These are phyloP conservation scores for Neocallimastix lanati DNA, from an alignment of 192 early-diverging fungal genomes.

Conservation along the genomic window DNA sequence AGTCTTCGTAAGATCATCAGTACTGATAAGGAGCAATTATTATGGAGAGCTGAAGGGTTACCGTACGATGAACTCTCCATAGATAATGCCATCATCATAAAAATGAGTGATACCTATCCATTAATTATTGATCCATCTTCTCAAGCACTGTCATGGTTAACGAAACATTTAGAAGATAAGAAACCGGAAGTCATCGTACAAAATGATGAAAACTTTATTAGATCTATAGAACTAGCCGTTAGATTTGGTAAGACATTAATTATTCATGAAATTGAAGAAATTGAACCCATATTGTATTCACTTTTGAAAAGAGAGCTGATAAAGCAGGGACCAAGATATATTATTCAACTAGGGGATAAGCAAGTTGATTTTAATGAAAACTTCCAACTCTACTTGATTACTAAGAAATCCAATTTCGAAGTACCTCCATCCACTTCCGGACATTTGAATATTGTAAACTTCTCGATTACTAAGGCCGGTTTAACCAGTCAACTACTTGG, in stretches of 20 bases:
- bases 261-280: conserved; percentile 21
- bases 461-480: conserved; percentile 32
- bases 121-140: conserved; percentile 31
- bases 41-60: conserved; percentile 31
- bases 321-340: conserved; percentile 26
- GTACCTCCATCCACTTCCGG: conserved; percentile 18
- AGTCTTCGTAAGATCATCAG: conserved; percentile 20
- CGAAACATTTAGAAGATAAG: conserved; percentile 17
- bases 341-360: conserved; percentile 34
- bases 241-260: conserved; percentile 41
- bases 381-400: conserved; percentile 29
- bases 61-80: conserved; percentile 27
- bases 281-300: conserved; percentile 29
- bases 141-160: conserved; percentile 27
- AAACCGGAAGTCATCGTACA: conserved; percentile 35
- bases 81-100: conserved; percentile 32
- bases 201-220: conserved; percentile 27
- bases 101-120: conserved; percentile 11
- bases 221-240: conserved; percentile 29
- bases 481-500: conserved; percentile 31
- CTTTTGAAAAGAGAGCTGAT: conserved; percentile 21
- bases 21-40: conserved; percentile 34
- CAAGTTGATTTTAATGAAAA: conserved; percentile 32
- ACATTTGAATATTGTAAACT: conserved; percentile 24
- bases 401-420: conserved; percentile 11